A percentile compares a stretch with the other conserved stretches of the same genome.
Conservation (phyloP, 1,284 basidiomycete species). For the Clitocybe nebularis region DNA sequence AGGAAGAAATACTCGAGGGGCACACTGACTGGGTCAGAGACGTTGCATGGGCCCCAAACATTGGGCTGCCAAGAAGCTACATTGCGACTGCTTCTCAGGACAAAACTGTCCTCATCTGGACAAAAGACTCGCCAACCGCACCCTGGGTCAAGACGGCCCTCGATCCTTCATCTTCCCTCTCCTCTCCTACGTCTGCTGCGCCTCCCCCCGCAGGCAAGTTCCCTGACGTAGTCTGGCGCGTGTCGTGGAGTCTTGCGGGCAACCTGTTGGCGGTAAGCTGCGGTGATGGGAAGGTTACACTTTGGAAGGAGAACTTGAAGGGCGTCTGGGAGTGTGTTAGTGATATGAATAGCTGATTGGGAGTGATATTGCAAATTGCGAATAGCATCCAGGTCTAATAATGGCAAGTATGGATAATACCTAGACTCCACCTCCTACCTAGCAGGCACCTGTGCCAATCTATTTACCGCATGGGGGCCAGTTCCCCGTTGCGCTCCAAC, state of each 20-base stretch:
- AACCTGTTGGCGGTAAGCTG: conserved; percentile 97
- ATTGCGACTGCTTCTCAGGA: conserved; percentile 96
- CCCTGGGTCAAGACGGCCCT: conserved; percentile 87
- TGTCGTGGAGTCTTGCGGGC: conserved; percentile 95
- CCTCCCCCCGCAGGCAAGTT: conserved; percentile 68
- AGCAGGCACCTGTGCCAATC: too few relatives aligned
- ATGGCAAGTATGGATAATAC: too few relatives aligned
- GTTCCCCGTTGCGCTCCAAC: too few relatives aligned
- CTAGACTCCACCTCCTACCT: too few relatives aligned
- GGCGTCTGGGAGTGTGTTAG: conserved; percentile 95
- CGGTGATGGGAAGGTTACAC: conserved; percentile 95
- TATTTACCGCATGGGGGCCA: too few relatives aligned
- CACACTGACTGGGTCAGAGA: conserved; percentile 98
- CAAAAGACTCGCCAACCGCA: conserved; percentile 74
- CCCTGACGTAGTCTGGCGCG: conserved; percentile 95
- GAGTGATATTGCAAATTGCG: not conserved
- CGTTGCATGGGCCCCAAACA: conserved; percentile 96
- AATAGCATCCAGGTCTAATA: too few relatives aligned
- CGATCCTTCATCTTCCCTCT: conserved; percentile 64
- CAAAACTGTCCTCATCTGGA: conserved; percentile 93
- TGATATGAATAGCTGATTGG: conserved; percentile 77
- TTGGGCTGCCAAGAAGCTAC: conserved; percentile 91
- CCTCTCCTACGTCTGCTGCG: conserved; percentile 37
- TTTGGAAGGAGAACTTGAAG: conserved; percentile 98
- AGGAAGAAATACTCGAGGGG: conserved; percentile 85